A percentile compares a stretch with the other conserved stretches of the same genome.
Conservation (phyloP, 2,329 filamentous ascomycete genomes). For the Ilyonectria sp. region DNA sequence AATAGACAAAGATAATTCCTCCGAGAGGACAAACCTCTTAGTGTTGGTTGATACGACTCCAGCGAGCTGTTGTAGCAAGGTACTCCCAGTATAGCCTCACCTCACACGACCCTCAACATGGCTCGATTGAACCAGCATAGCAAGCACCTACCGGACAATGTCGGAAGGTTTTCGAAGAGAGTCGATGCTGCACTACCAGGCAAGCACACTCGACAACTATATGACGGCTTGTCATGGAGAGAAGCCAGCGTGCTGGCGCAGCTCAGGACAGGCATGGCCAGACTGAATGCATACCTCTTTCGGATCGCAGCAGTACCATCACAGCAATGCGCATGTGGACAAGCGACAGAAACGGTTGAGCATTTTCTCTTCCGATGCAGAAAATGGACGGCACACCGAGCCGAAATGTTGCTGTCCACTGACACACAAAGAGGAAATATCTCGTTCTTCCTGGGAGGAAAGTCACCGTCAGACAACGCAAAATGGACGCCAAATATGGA, state of each 20-base stretch:
- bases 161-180: too few species aligned
- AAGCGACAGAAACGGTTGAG: too few species aligned
- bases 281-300: slow-evolving; percentile 34
- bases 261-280: slow-evolving; percentile 38
- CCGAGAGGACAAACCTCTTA: too few species aligned
- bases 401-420: slow-evolving; percentile 25
- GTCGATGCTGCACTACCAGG: slow-evolving; percentile 34
- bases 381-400: slow-evolving; percentile 22
- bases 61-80: too few species aligned
- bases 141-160: slow-evolving; percentile 30
- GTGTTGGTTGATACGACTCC: too few species aligned
- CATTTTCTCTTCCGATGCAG: too few species aligned
- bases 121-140: slow-evolving; percentile 17
- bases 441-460: slow-evolving; percentile 41
- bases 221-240: slow-evolving; percentile 35
- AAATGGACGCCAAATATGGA: too few species aligned
- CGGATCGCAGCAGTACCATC: slow-evolving; percentile 27
- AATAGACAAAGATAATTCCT: too few species aligned
- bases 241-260: slow-evolving; percentile 38
- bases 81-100: too few species aligned
- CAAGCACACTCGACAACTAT: too few species aligned
- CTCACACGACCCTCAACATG: slow-evolving; percentile 28
- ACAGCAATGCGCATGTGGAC: too few species aligned
- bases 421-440: slow-evolving; percentile 31
- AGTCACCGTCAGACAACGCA: too few species aligned